These are phyloP conservation scores for Psilocybe tampanensis DNA, from an alignment of 768 basidiomycete genomes.

Conservation along the genomic window DNA sequence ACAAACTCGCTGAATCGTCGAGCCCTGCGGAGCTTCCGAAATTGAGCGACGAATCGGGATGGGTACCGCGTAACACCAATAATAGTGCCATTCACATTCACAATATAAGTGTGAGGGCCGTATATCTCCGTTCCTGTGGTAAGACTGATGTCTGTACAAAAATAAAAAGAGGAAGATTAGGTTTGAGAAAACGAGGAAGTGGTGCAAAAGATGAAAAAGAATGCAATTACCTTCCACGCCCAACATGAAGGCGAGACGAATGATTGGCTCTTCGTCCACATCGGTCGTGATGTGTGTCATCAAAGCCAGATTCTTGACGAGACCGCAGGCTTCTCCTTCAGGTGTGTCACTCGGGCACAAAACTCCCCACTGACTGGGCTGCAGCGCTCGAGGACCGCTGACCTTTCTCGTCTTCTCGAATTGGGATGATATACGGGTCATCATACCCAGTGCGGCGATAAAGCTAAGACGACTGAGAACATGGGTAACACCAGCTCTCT, in stretches of 20 bases:
- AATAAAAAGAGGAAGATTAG: not conserved
- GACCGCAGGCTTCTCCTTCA: conserved; percentile 98
- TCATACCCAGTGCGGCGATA: conserved; percentile 98
- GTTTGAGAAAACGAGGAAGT: not conserved
- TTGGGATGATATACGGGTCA: conserved; percentile 98
- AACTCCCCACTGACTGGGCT: conserved; percentile 99
- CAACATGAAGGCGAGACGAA: conserved; percentile 89
- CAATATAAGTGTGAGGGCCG: conserved; percentile 87
- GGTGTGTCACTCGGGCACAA: conserved; percentile 98
- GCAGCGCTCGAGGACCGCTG: conserved; percentile 93
- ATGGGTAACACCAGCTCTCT: conserved; percentile 97
- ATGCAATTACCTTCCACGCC: conserved; percentile 86
- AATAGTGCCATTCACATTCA: conserved; percentile 96
- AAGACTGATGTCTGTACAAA: conserved; percentile 75
- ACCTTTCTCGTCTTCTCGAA: conserved; percentile 99
- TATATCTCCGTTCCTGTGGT: conserved; percentile 97
- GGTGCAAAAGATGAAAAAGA: not conserved
- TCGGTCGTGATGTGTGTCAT: conserved; percentile 99
- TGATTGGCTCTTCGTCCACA: conserved; percentile 93
- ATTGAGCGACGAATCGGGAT: conserved; percentile 82
- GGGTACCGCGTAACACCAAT: conserved; percentile 91
- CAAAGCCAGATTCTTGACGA: conserved; percentile 97
- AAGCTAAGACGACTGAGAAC: conserved; percentile 94
- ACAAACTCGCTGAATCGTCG: conserved; percentile 96
- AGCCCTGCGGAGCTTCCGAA: conserved; percentile 90